Evolutionary conservation across 1,284 basidiomycete genomes (phyloP), one percentile per base, ranked within the genome.

Genomic region (Anthracocystis walkeri): DNA sequence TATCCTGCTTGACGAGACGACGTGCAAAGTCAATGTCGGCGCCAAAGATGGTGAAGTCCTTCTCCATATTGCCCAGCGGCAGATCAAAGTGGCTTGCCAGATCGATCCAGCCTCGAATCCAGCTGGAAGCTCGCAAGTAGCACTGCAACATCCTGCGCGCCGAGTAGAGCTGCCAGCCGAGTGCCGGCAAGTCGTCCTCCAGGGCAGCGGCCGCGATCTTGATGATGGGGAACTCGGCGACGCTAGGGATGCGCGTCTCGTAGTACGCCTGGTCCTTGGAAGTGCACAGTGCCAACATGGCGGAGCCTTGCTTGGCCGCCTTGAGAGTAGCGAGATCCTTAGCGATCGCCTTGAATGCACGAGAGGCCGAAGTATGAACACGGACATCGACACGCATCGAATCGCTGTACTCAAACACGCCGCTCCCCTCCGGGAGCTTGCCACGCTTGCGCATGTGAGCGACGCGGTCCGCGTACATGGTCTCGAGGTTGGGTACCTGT

Each of bases 11-110:
- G 55, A 91, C 87, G 49, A 99, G 87, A 23, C 93, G 90, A 6
- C 95, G 90, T 0, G 96, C 93, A 82, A 97, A 96, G 76, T 92
- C 93, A 65, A 99, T 89, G 79, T 99, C 97, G 2, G 94, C 91
- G 33, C 97, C 88, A 77, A 93, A 89, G 20, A 97, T 87, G 1
- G 94, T 91, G 54, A 94, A 91, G 82, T 99, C 96, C 7, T 92
- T 91, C 52, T 95, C 93, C 53, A 99, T 89, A 84, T 99, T 95
- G 66, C 81, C 64, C 91, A 98, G 87, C 0, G 97, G 97, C 11
- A 98, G 88, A 84, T 98, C 93, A 81, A 95, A 97, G 82, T 97
- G 95, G 69, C 92, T 89, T 0, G 96, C 93, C 49, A 96, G 89
- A 12, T 92, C 89, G 18, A 94, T 89, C 78, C 92, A 90, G n/a